Percentiles rank a stretch among this genome's conserved stretches.
phyloP scores from a whole-genome alignment of 208 protist genomes.

The Crithidia thermophila region DNA sequence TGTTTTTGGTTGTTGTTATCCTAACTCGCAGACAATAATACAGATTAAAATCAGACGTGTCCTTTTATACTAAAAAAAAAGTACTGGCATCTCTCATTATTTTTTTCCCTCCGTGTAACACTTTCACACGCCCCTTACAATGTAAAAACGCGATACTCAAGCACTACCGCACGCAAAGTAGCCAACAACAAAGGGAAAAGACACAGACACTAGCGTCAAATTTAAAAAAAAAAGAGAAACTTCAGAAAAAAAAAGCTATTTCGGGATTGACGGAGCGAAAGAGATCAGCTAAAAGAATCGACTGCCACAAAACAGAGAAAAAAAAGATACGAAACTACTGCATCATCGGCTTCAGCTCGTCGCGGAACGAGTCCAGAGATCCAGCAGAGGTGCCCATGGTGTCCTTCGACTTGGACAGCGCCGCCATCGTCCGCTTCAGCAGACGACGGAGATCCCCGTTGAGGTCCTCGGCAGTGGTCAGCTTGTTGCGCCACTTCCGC shows the following conservation, averaged over 20 bases:
- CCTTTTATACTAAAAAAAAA: too few species aligned
- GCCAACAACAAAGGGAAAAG: neutral
- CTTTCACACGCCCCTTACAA: too few species aligned
- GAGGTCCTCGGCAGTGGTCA: conserved; percentile 25
- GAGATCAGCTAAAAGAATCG: neutral
- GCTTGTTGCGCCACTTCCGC: conserved; percentile 14
- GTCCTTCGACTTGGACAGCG: conserved; percentile 31
- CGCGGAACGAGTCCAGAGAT: conserved; percentile 36
- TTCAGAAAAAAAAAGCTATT: conserved; percentile 3
- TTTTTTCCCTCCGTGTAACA: too few species aligned
- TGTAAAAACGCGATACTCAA: too few species aligned
- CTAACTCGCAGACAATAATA: too few species aligned
- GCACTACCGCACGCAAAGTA: too few species aligned
- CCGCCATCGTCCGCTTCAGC: conserved; percentile 38
- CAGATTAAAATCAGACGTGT: too few species aligned
- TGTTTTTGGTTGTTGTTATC: neutral
- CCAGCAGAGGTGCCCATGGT: conserved; percentile 36
- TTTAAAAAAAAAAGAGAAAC: neutral
- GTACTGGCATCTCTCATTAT: too few species aligned
- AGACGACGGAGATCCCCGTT: conserved; percentile 31
- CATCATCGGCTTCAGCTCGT: conserved; percentile 37
- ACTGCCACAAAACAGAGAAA: neutral
- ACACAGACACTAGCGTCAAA: neutral
- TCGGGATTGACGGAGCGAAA: neutral
- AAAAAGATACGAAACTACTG: conserved; percentile 14